Evolutionary conservation across 345 rosid genomes (phyloP).

Genomic region (Eucalyptus microcorys): DNA sequence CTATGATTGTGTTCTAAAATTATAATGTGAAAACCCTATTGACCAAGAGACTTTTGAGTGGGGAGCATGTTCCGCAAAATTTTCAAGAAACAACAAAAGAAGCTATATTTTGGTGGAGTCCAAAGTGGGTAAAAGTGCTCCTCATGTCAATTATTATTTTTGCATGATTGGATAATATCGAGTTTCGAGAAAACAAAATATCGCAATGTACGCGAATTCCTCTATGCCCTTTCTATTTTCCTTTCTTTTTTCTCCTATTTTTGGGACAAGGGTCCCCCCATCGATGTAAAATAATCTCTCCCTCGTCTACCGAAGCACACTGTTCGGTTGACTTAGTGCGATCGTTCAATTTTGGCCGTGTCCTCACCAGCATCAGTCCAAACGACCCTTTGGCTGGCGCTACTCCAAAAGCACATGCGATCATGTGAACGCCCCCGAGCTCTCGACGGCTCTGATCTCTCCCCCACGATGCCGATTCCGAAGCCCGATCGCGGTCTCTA

Average conservation of each 20-base stretch:
- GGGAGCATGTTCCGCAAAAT: not conserved
- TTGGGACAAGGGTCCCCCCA: not conserved
- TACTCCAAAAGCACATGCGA: slow-evolving; percentile 36
- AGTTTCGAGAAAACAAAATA: not conserved
- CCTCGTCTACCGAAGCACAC: not conserved
- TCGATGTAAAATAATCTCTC: not conserved
- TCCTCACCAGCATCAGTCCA: slow-evolving; percentile 34
- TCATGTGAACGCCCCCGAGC: slow-evolving; percentile 35
- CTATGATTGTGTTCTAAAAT: not conserved
- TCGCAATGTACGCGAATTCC: not conserved
- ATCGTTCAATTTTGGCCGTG: slow-evolving; percentile 1
- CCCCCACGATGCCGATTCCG: not conserved
- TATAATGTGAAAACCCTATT: not conserved
- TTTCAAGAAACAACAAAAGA: not conserved
- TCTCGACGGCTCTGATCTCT: slow-evolving; percentile 7
- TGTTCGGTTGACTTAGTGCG: slow-evolving; percentile 24
- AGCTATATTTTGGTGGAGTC: not conserved
- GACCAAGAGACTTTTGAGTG: not conserved
- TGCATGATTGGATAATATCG: not conserved
- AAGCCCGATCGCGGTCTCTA: not conserved
- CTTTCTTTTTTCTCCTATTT: not conserved
- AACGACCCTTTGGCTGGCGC: slow-evolving; percentile 35
- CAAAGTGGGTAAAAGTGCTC: not conserved
- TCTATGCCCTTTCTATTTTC: not conserved
- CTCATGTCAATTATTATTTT: not conserved